Base-by-base conservation (phyloP, 169 alveolate species). In the Plasmodium blacklocki region DNA sequence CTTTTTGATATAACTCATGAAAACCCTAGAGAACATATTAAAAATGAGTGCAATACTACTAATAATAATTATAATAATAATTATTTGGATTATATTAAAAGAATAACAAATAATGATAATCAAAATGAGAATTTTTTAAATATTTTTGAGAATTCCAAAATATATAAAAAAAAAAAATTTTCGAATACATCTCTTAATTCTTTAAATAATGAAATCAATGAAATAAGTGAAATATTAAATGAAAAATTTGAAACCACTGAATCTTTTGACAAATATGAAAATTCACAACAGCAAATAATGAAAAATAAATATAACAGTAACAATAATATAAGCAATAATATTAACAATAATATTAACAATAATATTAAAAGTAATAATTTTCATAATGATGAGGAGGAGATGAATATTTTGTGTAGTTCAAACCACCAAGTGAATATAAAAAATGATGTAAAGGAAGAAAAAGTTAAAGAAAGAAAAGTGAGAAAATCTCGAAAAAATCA, bases 291-390 rank as follows among this genome's bases (percentile, higher is more conserved):
- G 50, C 26, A 73, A 9, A 73, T 73, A 2, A 56, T 73, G 59
- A 47, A 45, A 9, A 6, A 56, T 56, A 56, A 56, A 56, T 18
- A 56, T 56, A 18, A 54, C 18, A 45, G 39, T 2, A 43, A 19
- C 39, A 32, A 43, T 12, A 29, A 73, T 11, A 39, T 11, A 4
- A 45, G 19, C 5, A 8, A 19, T 18, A 14, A 26, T 12, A 3
- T 32, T 0, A 58, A 58, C 39, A 73, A 32, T 6, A 15, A 39
- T 58, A 76, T 32, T 11, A 64, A 76, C 8, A 76, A 76, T 3
- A 63, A 68, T 58, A 14, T 32, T 4, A 76, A 64, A 15, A 76
- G 39, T 19, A 32, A 58, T 39, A 74, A 74, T 18, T 19, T 60
- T 50, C 2, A 15, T 5, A 29, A 43, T 18, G 23, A 62, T 21